A percentile compares a stretch with the other conserved stretches of the same genome.
Evolutionary conservation across 805 yeast species (phyloP).

Genomic region (Candida silvicultrix): DNA sequence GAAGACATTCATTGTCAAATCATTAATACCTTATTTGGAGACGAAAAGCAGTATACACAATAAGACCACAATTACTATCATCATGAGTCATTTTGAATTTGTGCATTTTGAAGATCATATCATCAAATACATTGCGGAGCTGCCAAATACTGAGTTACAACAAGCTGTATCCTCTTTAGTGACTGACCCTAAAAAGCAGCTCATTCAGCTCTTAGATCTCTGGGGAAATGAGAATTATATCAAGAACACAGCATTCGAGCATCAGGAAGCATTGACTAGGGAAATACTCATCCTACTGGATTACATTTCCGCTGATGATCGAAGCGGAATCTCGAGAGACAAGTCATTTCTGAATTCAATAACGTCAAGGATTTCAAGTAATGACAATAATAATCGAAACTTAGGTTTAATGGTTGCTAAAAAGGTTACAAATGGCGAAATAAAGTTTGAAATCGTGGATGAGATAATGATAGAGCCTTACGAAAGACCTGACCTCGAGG

Average conservation of each 20-base stretch:
- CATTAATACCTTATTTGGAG: constrained; percentile 14
- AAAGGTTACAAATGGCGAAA: constrained; percentile 24
- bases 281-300: constrained; percentile 34
- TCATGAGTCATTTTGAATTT: constrained; percentile 6
- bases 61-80: constrained; percentile 5
- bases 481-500: constrained; percentile 1
- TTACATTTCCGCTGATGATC: constrained; percentile 16
- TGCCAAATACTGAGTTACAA: constrained; percentile 7
- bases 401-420: constrained; percentile 59
- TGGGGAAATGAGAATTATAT: constrained; percentile 34
- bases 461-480: constrained; percentile 5
- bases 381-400: constrained; percentile 36
- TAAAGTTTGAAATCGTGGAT: constrained; percentile 25
- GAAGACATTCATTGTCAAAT: constrained; percentile 10
- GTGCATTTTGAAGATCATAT: constrained; percentile 5
- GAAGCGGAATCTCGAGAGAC: constrained; percentile 28
- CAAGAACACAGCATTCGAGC: constrained; percentile 30
- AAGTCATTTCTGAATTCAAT: constrained; percentile 40
- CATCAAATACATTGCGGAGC: constrained; percentile 2
- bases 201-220: constrained; percentile 10
- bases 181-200: neutral
- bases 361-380: constrained; percentile 48
- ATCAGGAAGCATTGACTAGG: constrained; percentile 45
- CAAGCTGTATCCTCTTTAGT: constrained; percentile 9
- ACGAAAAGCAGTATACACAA: constrained; percentile 4